These are phyloP conservation scores for Astrothelium macrocarpum DNA, from an alignment of 495 filamentous ascomycete species.

Conservation along the genomic window DNA sequence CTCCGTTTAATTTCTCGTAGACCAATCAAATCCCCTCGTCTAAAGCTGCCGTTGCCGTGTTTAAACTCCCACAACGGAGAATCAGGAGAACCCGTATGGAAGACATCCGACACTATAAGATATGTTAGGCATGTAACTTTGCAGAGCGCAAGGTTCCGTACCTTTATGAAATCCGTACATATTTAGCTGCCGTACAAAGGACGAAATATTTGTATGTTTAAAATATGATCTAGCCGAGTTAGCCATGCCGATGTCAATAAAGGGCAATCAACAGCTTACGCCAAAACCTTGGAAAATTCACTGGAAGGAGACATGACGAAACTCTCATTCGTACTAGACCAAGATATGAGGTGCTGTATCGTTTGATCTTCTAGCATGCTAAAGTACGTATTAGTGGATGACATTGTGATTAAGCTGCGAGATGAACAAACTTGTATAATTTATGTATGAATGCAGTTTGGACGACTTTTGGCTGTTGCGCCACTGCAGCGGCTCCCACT, in stretches of 20 bases:
- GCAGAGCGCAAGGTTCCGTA: constrained; percentile 32
- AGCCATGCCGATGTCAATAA: constrained; percentile 22
- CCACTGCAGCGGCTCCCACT: constrained; percentile 65
- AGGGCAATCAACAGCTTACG: constrained; percentile 48
- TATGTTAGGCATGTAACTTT: constrained; percentile 7
- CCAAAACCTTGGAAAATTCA: constrained; percentile 96
- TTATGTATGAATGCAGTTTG: constrained; percentile 99
- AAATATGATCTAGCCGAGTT: constrained; percentile 69
- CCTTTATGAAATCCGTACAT: constrained; percentile 99
- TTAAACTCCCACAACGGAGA: constrained; percentile 98
- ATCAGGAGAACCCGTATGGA: constrained; percentile 93
- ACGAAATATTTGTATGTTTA: constrained; percentile 98
- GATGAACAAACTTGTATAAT: constrained; percentile 76
- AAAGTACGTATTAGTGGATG: constrained; percentile 32
- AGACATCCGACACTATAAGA: constrained; percentile 84
- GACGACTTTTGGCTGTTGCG: constrained; percentile 93
- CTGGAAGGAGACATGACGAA: constrained; percentile 97
- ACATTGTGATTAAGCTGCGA: background rate
- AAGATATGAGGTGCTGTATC: constrained; percentile 93
- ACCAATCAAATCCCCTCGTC: constrained; percentile 82
- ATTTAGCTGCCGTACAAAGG: constrained; percentile 94
- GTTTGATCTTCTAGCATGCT: constrained; percentile 93
- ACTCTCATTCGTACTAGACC: constrained; percentile 87
- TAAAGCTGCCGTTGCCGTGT: constrained; percentile 96
- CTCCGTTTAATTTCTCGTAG: constrained; percentile 92